Evolutionary conservation across 495 filamentous ascomycete species (phyloP).

Genomic region (Evernia prunastri): DNA sequence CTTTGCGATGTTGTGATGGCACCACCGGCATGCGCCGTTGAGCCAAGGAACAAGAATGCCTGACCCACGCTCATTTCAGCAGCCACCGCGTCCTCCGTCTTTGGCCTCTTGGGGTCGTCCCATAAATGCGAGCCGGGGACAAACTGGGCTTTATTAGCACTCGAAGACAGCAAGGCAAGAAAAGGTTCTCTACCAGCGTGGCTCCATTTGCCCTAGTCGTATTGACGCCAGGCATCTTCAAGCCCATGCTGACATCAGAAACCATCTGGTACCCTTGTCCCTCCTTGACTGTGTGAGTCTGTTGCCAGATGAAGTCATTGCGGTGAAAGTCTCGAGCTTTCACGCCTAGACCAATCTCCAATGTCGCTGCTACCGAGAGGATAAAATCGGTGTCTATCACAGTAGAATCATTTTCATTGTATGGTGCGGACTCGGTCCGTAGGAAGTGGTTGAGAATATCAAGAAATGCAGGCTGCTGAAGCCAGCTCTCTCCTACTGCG

Average conservation of each 20-base stretch:
- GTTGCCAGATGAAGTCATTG: constrained; percentile 20
- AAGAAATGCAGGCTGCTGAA: constrained; percentile 6
- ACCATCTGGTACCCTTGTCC: not conserved
- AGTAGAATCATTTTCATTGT: not conserved
- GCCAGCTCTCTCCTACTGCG: constrained; percentile 19
- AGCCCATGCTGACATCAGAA: constrained; percentile 8
- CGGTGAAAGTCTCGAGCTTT: constrained; percentile 14
- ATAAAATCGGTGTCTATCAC: not conserved
- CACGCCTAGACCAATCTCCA: constrained; percentile 8
- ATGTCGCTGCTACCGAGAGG: constrained; percentile 6
- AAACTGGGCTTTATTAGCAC: constrained; percentile 2
- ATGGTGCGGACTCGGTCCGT: not conserved
- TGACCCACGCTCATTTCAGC: not conserved
- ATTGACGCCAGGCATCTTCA: constrained; percentile 7
- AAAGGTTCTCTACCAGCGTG: not conserved
- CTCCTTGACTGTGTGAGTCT: not conserved
- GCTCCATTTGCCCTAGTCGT: constrained; percentile 10
- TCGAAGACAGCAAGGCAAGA: not conserved
- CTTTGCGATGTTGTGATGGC: constrained; percentile 5
- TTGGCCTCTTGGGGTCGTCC: not conserved
- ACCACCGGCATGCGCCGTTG: constrained; percentile 5
- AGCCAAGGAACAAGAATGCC: constrained; percentile 6
- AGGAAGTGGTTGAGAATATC: constrained; percentile 8
- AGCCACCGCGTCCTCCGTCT: not conserved
- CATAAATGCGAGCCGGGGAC: constrained; percentile 13